Percentiles rank a stretch among this genome's conserved stretches.
Conservation (phyloP, 164 flowering plant species). For the Protea cynaroides region DNA sequence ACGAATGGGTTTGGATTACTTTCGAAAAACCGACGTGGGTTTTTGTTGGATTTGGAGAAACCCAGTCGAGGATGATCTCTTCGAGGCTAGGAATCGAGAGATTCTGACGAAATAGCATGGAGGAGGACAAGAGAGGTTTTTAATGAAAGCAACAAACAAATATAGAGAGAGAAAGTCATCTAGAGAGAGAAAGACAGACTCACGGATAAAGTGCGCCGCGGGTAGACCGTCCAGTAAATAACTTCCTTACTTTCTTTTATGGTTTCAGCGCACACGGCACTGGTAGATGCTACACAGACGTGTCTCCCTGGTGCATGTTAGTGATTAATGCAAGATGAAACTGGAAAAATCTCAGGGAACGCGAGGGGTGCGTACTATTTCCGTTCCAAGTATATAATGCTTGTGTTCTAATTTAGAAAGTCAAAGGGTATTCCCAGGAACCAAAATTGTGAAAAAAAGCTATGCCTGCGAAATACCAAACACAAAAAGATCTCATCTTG, state of each 20-base stretch:
- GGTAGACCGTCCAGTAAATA: background rate
- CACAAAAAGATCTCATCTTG: too few relatives aligned
- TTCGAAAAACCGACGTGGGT: slow-evolving; percentile 28
- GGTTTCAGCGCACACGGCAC: background rate
- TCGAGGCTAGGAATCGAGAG: slow-evolving; percentile 30
- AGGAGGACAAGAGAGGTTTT: slow-evolving; percentile 1
- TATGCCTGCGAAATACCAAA: too few relatives aligned
- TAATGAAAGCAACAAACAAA: slow-evolving; percentile 4
- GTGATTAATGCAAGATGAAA: background rate
- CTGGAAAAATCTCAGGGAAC: too few relatives aligned
- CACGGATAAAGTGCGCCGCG: background rate
- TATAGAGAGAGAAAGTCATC: background rate
- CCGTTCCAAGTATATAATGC: background rate
- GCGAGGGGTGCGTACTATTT: background rate
- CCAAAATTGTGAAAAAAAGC: too few relatives aligned
- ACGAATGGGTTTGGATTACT: slow-evolving; percentile 16
- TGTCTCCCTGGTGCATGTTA: background rate
- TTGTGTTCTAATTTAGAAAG: background rate
- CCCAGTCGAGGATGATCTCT: slow-evolving; percentile 23
- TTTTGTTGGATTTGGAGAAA: slow-evolving; percentile 18
- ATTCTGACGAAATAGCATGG: slow-evolving; percentile 19
- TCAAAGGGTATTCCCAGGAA: background rate
- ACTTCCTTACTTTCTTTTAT: background rate
- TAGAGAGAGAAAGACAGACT: background rate
- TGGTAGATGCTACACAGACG: background rate